Conservation (phyloP, 805 yeast genomes). For the Cyberlindnera nakhonratchasimensis region DNA sequence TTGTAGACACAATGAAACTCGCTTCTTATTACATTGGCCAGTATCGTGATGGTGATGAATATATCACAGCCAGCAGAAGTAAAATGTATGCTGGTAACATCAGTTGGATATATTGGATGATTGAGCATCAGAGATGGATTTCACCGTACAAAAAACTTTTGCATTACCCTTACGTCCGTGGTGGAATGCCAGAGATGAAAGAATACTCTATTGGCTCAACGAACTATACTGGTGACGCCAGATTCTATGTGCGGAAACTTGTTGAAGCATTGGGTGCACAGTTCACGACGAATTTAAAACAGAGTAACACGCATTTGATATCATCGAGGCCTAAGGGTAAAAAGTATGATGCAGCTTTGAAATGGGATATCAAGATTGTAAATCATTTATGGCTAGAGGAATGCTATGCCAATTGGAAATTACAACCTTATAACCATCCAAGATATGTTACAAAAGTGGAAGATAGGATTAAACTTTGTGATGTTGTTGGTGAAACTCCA, state of each 20-base stretch:
- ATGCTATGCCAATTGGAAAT: constrained; percentile 59
- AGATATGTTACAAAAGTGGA: constrained; percentile 40
- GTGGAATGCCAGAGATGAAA: constrained; percentile 50
- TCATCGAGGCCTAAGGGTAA: constrained; percentile 66
- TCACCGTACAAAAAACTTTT: constrained; percentile 54
- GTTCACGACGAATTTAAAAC: constrained; percentile 63
- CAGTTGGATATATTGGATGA: constrained; percentile 71
- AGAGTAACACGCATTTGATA: constrained; percentile 67
- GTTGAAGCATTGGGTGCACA: constrained; percentile 69
- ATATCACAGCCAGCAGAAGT: constrained; percentile 40
- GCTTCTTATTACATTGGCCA: constrained; percentile 59
- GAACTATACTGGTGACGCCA: constrained; percentile 81
- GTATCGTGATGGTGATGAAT: constrained; percentile 57
- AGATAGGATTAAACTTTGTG: constrained; percentile 29
- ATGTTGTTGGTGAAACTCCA: constrained; percentile 51
- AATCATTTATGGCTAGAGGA: constrained; percentile 91
- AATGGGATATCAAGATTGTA: constrained; percentile 63
- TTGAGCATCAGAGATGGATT: constrained; percentile 51
- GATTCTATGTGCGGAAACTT: constrained; percentile 64
- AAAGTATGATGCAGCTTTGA: constrained; percentile 69
- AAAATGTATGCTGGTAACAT: constrained; percentile 57
- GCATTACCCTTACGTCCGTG: constrained; percentile 60
- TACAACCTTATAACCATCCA: constrained; percentile 42
- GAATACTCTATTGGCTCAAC: constrained; percentile 64
- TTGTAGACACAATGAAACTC: constrained; percentile 29